phyloP scores from a whole-genome alignment of 2,329 filamentous ascomycete species.

The Exophiala spinifera region DNA sequence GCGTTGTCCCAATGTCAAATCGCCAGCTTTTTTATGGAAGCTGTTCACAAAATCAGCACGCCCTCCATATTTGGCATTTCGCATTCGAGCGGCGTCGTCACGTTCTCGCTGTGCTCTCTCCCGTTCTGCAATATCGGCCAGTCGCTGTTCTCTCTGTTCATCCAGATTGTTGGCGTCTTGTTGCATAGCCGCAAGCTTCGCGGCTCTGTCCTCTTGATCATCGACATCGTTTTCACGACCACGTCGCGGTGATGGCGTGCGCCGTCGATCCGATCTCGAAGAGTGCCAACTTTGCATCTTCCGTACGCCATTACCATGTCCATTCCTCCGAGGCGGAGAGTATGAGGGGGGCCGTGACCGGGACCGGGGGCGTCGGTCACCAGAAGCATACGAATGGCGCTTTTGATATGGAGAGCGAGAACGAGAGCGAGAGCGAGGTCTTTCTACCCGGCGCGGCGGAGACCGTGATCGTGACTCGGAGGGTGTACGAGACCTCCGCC shows the following conservation, averaged over 20 bases:
- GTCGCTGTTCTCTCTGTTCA: conserved; percentile 63
- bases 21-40: conserved; percentile 56
- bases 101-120: conserved; percentile 64
- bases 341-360: conserved; percentile 36
- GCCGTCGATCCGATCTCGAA: conserved; percentile 18
- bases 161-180: conserved; percentile 68
- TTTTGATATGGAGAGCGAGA: conserved; percentile 24
- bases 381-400: conserved; percentile 28
- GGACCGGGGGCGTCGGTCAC: conserved; percentile 33
- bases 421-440: conserved; percentile 17
- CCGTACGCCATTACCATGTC: conserved; percentile 35
- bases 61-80: conserved; percentile 60
- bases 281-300: conserved; percentile 32
- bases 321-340: conserved; percentile 30
- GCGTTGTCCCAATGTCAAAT: conserved; percentile 43
- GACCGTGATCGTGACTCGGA: conserved; percentile 31
- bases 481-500: conserved; percentile 44
- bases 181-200: conserved; percentile 71
- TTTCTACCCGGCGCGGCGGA: conserved; percentile 2
- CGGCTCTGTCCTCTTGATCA: conserved; percentile 57
- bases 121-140: conserved; percentile 63
- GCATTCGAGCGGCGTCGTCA: conserved; percentile 61
- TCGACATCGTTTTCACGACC: conserved; percentile 16
- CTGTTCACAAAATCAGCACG: conserved; percentile 63
- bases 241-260: conserved; percentile 28